phyloP scores from a whole-genome alignment of 495 filamentous ascomycete species.

The Xylaria bambusicola region DNA sequence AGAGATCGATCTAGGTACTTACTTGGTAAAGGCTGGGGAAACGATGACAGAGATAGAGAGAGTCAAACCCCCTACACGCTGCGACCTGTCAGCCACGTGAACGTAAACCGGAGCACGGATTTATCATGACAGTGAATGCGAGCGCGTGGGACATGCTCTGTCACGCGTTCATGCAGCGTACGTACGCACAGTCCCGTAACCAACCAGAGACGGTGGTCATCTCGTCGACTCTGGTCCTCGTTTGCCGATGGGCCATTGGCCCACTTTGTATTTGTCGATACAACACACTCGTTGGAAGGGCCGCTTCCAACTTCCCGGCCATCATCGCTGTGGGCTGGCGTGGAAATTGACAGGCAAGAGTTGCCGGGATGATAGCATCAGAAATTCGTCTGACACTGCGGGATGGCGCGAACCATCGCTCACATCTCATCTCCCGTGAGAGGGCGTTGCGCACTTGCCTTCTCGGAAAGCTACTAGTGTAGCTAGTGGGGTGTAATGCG shows the following conservation, averaged over 20 bases:
- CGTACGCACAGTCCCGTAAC: background rate
- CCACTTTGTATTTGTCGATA: constrained; percentile 13
- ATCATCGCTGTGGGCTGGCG: constrained; percentile 5
- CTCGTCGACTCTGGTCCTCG: background rate
- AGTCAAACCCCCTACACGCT: background rate
- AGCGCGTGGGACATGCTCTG: constrained; percentile 9
- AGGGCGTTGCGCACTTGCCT: background rate
- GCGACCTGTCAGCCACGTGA: constrained; percentile 21
- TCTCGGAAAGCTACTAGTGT: background rate
- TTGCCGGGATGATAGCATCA: background rate
- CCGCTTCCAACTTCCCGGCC: constrained; percentile 15
- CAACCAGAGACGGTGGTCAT: background rate
- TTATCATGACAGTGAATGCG: background rate
- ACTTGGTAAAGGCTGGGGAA: background rate
- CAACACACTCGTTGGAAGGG: background rate
- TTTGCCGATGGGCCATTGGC: constrained; percentile 7
- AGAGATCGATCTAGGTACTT: no score
- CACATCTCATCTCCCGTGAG: background rate
- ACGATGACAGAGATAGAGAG: background rate
- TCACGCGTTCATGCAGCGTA: background rate
- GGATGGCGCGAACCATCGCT: background rate
- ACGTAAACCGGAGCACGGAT: constrained; percentile 9
- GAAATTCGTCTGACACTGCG: background rate
- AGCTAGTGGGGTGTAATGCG: background rate
- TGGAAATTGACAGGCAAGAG: constrained; percentile 4